Base-by-base conservation (phyloP, 495 filamentous ascomycete species). In the Aeminium ludgeri region DNA sequence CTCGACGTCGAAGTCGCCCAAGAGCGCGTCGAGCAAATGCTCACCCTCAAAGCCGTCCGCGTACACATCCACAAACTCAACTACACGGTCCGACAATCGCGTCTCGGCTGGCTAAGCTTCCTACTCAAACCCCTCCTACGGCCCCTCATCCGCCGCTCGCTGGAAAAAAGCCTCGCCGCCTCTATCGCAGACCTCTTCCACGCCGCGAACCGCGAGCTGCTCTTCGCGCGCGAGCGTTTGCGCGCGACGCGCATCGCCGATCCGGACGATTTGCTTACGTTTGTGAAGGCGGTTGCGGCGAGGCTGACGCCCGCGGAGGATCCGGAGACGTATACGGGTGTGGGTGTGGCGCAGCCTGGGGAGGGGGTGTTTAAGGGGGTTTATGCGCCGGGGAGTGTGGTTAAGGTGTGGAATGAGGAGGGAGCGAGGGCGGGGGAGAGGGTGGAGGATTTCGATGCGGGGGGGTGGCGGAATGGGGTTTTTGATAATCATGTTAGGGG, bases 41-140 rank as follows among this genome's bases (percentile, higher is more conserved):
- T 94, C 33, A 76, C 79, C 0, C 74, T 94, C 10, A 69, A 72
- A 19, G 68, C 66, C 12, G 85, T 92, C 7, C 65, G 71, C 4
- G 85, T 92, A 3, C 70, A 69, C 44, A 80, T 94, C 48, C 86
- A 94, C 63, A 86, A 86, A 49, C 72, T 96, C 1, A 72, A 75
- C 48, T 96, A 84, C 60, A 73, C 64, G 3, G 63, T 94, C 5
- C 69, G 73, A 10, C 73, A 75, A 50, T 82, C 75, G 56, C 80
- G 74, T 52, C 81, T 91, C 59, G 70, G 67, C 25, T 79, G 78
- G 55, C 50, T 91, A 0, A 68, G 78, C 10, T 94, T 84, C 82
- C 57, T 92, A 30, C 66, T 89, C 50, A 87, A 86, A 55, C 87
- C 87, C 0, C 57, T 96, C 35, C 64, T 96, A 11, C 80, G 77